Evolutionary conservation across 2,329 filamentous ascomycete species (phyloP), one percentile per base, ranked within the genome.

Genomic region (Akanthomyces muscarius): DNA sequence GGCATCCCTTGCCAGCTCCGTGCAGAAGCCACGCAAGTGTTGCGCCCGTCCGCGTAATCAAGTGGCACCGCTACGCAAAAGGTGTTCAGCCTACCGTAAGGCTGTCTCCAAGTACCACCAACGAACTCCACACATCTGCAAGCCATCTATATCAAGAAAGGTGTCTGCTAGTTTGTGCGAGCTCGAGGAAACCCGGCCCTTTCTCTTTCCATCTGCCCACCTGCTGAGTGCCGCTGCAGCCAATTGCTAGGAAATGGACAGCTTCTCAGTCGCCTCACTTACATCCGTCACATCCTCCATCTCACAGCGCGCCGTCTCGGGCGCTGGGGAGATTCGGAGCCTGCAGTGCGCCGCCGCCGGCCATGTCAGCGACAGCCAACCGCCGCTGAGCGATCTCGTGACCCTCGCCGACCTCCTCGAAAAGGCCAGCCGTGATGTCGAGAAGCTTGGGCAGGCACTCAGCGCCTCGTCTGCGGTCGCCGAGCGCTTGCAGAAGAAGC

Each of bases 261-360:
- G 56, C 28, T 59, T 59, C 56, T 59, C 56, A 14, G 28, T 50
- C 42, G 41, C 44, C 28, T 18, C 36, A 25, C 56, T 59, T 18
- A 50, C 45, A 38, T 36, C 56, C 25, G 18, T 18, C 7, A 38
- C 28, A 25, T 50, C 56, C 5, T 36, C 42, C 44, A 18, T 59
- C 42, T 59, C 56, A 21, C 56, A 59, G n/a, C 44, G 56, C 18
- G 56, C 56, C 13, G 14, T 59, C 30, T 47, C 45, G n/a, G 41
- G 56, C 56, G 56, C 56, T 10, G 21, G 18, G n/a, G 56, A 59
- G n/a, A 59, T 59, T n/a, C 56, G 56, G 11, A 36, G 18, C 28
- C 28, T 59, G 23, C 41, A 57, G 42, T 42, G 28, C 6, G 21
- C 30, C 11, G 33, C 14, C 16, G 56, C n/a, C n/a, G 56, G 28